Conservation (phyloP, 192 early-diverging fungal species). For the Coemansia sp. region DNA sequence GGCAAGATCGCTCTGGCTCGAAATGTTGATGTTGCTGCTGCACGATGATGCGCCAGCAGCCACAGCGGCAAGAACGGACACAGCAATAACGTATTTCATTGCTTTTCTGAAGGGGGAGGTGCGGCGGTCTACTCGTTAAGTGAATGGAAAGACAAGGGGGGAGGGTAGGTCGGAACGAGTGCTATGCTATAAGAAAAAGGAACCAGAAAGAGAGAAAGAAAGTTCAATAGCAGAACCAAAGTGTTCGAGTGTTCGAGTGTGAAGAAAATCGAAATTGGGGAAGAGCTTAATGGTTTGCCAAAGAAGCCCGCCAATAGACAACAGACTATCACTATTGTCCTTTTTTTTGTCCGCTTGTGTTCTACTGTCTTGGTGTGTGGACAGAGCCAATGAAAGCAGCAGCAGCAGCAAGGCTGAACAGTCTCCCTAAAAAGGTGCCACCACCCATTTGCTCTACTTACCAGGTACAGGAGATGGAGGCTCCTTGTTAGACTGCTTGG, state of each 20-base stretch:
- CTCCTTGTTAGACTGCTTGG: no score
- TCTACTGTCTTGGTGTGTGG: no score
- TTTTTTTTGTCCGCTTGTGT: no score
- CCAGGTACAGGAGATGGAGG: no score
- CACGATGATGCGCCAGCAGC: conserved; percentile 49
- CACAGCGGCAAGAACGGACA: conserved; percentile 37
- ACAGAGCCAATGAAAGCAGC: no score
- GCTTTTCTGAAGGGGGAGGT: neutral
- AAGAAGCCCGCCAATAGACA: no score
- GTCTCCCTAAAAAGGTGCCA: no score
- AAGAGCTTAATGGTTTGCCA: neutral
- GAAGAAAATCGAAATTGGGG: neutral
- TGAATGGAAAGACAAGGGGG: conserved; percentile 2
- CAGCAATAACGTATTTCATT: conserved; percentile 48
- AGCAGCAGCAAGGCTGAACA: no score
- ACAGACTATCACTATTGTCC: no score
- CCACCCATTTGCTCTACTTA: no score
- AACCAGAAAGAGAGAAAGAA: neutral
- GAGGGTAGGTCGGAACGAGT: neutral
- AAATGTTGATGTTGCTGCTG: conserved; percentile 37
- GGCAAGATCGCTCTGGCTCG: conserved; percentile 45
- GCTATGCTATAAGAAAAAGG: neutral
- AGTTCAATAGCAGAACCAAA: neutral
- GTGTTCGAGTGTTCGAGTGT: neutral
- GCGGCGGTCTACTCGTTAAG: conserved; percentile 10